Base-by-base conservation (phyloP, 2,329 filamentous ascomycete species). In the Alternaria ethzedia region DNA sequence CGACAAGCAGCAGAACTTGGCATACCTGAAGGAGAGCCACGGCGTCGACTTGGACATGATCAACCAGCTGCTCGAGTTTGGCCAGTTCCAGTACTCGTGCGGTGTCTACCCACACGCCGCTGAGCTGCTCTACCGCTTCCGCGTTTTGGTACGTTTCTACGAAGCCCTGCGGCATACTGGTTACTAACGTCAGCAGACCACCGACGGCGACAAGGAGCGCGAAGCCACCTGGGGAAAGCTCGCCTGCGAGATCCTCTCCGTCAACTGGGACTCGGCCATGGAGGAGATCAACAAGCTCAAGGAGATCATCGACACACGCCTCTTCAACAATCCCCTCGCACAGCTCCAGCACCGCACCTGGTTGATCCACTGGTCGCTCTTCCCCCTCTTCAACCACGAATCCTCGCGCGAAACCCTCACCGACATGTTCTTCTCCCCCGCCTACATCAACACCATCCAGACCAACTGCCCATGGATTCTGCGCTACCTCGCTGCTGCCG, bases 401-500 rank as follows among this genome's bases (percentile, higher is more conserved):
- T 87, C 89, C 70, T 93, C 93, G 63, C 93, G 95, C 77, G 96
- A 99, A 79, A 88, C 89, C 73, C 88, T 99, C 75, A 93, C 96
- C 78, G 96, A 99, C 75, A 90, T 98, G 80, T 96, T 97, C 87
- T 98, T 99, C 88, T 96, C 92, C 69, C 92, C 94, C 69, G 88
- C 93, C 75, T 99, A 93, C 87, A 99, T 99, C 89, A 99, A 98
- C 89, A 98, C 95, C 75, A 97, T 99, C 81, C 96, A 99, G 87
- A 97, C 96, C 63, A 91, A 90, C 75, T 97, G 94, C 86, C 95
- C 96, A 7, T 99, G 96, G 96, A 90, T 97, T 69, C 87, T 99
- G 75, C 91, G 96, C 73, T 99, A 99, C 83, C 88, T 99, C 63
- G 90, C 94, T 64, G 94, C 94, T 54, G 92, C 95, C 71, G 95